Evolutionary conservation across 225 moss, liverwort and hornwort species (phyloP).

Genomic region (Straminergon stramineum): DNA sequence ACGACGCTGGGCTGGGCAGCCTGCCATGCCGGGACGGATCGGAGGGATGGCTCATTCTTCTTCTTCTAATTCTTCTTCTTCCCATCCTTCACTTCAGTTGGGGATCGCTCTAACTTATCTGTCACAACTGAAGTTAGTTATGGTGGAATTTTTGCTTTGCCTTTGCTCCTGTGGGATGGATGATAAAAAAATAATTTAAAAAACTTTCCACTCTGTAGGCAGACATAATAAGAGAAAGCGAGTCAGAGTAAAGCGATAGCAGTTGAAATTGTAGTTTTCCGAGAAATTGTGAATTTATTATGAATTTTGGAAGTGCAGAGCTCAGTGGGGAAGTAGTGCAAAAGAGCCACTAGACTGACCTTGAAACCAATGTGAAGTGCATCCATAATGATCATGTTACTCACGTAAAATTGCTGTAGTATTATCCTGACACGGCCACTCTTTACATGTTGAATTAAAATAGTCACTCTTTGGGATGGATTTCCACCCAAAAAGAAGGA

Average conservation of each 20-base stretch:
- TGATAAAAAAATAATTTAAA: neutral
- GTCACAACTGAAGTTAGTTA: neutral
- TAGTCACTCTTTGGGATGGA: neutral
- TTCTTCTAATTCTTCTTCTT: too few relatives aligned
- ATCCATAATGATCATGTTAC: neutral
- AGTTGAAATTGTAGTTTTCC: neutral
- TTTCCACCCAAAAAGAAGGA: neutral
- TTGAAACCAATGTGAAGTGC: neutral
- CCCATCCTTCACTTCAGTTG: neutral
- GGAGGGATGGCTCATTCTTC: neutral
- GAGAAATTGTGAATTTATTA: too few relatives aligned
- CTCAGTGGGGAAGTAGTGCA: neutral
- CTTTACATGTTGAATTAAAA: neutral
- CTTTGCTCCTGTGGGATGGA: neutral
- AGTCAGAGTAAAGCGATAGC: neutral
- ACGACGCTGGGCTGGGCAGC: too few relatives aligned
- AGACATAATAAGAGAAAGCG: too few relatives aligned
- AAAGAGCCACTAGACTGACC: neutral
- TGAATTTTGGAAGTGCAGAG: neutral
- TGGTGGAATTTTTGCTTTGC: neutral
- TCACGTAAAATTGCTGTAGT: too few relatives aligned
- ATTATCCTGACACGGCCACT: too few relatives aligned
- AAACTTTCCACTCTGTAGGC: fast-evolving
- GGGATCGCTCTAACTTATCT: neutral
- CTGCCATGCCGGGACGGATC: too few relatives aligned